Evolutionary conservation across 2,329 filamentous ascomycete species (phyloP), one percentile per base, ranked within the genome.

Genomic region (Onygenales sp.): DNA sequence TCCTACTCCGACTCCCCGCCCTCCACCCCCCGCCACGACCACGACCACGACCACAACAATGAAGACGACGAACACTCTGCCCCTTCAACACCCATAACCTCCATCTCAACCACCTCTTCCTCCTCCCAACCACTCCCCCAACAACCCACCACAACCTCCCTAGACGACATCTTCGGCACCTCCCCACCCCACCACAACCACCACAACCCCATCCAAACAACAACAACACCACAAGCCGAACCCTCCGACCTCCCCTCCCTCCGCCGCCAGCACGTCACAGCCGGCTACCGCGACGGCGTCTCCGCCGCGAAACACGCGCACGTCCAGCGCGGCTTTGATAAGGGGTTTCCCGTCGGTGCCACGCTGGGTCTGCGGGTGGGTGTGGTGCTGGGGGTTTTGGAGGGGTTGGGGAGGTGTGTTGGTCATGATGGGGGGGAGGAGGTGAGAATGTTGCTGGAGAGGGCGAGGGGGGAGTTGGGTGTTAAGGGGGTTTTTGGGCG

Each of bases 231-330:
- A 17, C 14, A 17, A 17, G 14, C 14, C 14, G 64, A 80, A 53
- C 76, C 78, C 42, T 83, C 80, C n/a, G 90, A 95, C 61, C 79
- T 93, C 50, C 82, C 80, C 17, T 83, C 86, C 27, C 78, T 95
- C 13, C 83, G 86, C 62, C 79, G 82, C 43, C 84, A 87, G 53
- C 89, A 95, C 67, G 80, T 83, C 51, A 96, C 87, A 7, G 84
- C 87, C 41, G 93, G 93, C 17, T 97, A 97, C 71, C 85, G 92
- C 55, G 91, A 96, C 63, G 93, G 92, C 44, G 80, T 97, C 51
- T 79, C 85, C 0, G 75, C 75, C 2, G 87, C 86, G 35, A 97
- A 97, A 68, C 80, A 81, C 31, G 72, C 78, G 47, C 86, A 83
- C 62, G 82, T 96, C 31, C 93, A 98, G 70, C 77, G 78, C 11